Evolutionary conservation across 768 basidiomycete genomes (phyloP), one percentile per base, ranked within the genome.

Genomic region (Panaeolus papilionaceus): DNA sequence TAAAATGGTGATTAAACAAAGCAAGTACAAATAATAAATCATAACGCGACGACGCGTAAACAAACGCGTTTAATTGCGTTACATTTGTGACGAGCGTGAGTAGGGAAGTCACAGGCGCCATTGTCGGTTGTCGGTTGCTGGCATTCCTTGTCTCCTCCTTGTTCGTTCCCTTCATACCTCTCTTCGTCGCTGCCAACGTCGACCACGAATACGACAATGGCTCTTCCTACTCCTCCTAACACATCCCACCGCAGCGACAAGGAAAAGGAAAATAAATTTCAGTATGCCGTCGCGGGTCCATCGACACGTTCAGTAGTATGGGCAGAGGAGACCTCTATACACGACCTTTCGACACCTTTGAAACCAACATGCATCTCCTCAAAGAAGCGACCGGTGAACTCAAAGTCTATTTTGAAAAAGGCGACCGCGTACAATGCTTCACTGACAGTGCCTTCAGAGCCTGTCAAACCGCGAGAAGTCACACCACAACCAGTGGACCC

Each of bases 401-500:
- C 77, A 23, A 91, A 85, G 69, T 92, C 93, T 7, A 94, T 94
- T 66, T 83, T 94, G 40, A 94, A 94, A 78, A 87, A 83, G 71
- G 72, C 76, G n/a, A 71, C 70, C 62, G 73, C 80, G 65, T 58
- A 58, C n/a, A 63, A 42, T 42, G 44, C 64, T 28, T 67, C 76
- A 23, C 77, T 84, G 23, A 75, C 83, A 0, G 73, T 82, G 3
- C 81, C 86, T n/a, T 80, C 83, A 62, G 76, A 75, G n/a, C 61
- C 63, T 67, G 54, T 58, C 54, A 78, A 77, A 28, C 76, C 79
- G 63, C 86, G 92, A 66, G 88, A 92, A 66, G 77, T 82, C 14
- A 94, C 93, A 0, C 94, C 93, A n/a, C 93, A 93, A 72, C 93
- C 94, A 2, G 77, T 79, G 2, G 87, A 89, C 71, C 91, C 92